Percentiles rank a stretch among this genome's conserved stretches.
Conservation (phyloP, 768 basidiomycete genomes). For the Rhodotorula babjevae region DNA sequence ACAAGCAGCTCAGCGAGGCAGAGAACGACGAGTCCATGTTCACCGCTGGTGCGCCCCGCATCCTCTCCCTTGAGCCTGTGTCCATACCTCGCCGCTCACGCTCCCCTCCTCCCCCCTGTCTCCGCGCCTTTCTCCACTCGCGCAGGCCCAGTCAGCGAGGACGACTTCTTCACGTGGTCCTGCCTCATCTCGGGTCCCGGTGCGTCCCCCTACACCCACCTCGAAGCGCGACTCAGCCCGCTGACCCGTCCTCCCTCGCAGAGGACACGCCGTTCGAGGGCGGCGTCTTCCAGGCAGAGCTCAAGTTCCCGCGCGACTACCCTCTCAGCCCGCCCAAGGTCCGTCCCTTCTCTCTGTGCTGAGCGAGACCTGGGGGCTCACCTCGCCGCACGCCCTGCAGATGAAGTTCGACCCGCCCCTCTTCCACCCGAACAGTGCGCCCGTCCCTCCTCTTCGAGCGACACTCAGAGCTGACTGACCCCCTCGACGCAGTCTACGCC, state of each 20-base stretch:
- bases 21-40: slow-evolving; percentile 74
- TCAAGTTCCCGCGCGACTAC: slow-evolving; percentile 79
- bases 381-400: slow-evolving; percentile 24
- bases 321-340: slow-evolving; percentile 91
- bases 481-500: slow-evolving; percentile 69
- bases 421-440: slow-evolving; percentile 93
- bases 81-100: background rate
- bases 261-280: slow-evolving; percentile 59
- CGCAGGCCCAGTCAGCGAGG: slow-evolving; percentile 47
- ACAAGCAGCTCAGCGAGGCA: slow-evolving; percentile 47
- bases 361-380: too few species aligned
- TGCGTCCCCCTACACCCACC: slow-evolving; percentile 43
- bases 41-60: slow-evolving; percentile 76
- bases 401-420: slow-evolving; percentile 98
- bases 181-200: slow-evolving; percentile 97
- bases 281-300: slow-evolving; percentile 83
- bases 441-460: background rate
- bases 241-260: slow-evolving; percentile 1
- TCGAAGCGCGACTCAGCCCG: background rate
- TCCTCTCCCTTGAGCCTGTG: background rate
- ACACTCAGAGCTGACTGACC: background rate
- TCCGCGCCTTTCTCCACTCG: too few species aligned
- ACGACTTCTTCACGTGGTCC: slow-evolving; percentile 99
- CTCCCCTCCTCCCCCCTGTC: background rate
- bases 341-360: background rate